A percentile compares a stretch with the other conserved stretches of the same genome.
Evolutionary conservation across 139 green algal genomes (phyloP).

Genomic region (Dunaliella sp.): DNA sequence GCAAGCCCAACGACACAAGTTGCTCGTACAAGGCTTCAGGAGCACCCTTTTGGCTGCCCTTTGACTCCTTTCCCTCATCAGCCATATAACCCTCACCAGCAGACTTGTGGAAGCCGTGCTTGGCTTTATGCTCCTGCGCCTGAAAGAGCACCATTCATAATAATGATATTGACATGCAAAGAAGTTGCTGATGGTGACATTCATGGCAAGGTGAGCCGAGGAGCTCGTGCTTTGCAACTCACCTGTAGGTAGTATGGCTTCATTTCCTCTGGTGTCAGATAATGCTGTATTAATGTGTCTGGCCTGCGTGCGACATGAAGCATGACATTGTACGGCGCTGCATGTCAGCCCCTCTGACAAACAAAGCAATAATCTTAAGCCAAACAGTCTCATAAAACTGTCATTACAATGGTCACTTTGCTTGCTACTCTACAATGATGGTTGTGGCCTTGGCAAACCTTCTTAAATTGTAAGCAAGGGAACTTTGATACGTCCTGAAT

Average conservation of each 20-base stretch:
- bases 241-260: slow-evolving; percentile 50
- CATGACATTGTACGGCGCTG: no score
- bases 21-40: slow-evolving; percentile 35
- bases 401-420: no score
- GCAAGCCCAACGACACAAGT: slow-evolving; percentile 41
- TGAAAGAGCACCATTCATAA: not conserved
- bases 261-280: slow-evolving; percentile 60
- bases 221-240: not conserved
- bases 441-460: no score
- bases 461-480: no score
- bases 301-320: no score
- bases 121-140: not conserved
- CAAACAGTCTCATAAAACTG: no score
- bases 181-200: not conserved
- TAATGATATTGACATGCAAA: not conserved
- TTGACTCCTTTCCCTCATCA: not conserved
- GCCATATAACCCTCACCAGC: no score
- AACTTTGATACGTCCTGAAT: no score
- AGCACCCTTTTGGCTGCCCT: not conserved
- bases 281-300: slow-evolving; percentile 52
- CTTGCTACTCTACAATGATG: no score
- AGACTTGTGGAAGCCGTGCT: not conserved
- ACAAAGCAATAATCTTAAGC: no score
- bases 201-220: not conserved
- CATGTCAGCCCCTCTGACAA: no score